A percentile compares a stretch with the other conserved stretches of the same genome.
Conservation (phyloP, 345 rosid genomes). For the Citrus australasica region DNA sequence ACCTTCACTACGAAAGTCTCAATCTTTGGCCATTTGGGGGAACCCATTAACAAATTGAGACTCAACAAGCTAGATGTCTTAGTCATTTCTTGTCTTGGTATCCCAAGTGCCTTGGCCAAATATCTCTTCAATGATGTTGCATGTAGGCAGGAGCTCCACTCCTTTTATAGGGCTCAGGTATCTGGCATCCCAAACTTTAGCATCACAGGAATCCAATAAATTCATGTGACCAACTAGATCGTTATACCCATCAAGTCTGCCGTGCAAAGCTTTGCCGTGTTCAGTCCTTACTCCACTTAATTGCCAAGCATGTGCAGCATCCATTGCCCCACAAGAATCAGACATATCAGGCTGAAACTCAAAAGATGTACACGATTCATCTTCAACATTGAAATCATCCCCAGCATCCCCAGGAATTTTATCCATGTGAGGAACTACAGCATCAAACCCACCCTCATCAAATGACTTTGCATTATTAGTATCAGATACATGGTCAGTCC, state of each 20-base stretch:
- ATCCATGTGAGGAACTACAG: constrained; percentile 16
- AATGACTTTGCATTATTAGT: not conserved
- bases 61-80: constrained; percentile 13
- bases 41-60: not conserved
- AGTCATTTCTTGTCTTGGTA: constrained; percentile 30
- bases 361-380: constrained; percentile 46
- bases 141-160: constrained; percentile 47
- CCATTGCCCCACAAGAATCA: constrained; percentile 11
- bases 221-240: constrained; percentile 34
- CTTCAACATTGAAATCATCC: constrained; percentile 27
- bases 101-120: constrained; percentile 44
- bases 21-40: not conserved
- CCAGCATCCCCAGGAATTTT: constrained; percentile 16
- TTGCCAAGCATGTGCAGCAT: constrained; percentile 8
- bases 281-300: constrained; percentile 16
- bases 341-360: constrained; percentile 33
- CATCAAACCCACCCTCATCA: constrained; percentile 13
- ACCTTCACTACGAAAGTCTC: not conserved
- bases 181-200: constrained; percentile 39
- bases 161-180: constrained; percentile 32
- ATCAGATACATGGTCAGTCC: constrained; percentile 6
- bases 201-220: constrained; percentile 39
- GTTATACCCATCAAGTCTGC: constrained; percentile 29
- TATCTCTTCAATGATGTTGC: constrained; percentile 60
- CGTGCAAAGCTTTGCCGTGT: constrained; percentile 11